Base-by-base conservation (phyloP, 768 basidiomycete genomes). In the Serendipita indica region DNA sequence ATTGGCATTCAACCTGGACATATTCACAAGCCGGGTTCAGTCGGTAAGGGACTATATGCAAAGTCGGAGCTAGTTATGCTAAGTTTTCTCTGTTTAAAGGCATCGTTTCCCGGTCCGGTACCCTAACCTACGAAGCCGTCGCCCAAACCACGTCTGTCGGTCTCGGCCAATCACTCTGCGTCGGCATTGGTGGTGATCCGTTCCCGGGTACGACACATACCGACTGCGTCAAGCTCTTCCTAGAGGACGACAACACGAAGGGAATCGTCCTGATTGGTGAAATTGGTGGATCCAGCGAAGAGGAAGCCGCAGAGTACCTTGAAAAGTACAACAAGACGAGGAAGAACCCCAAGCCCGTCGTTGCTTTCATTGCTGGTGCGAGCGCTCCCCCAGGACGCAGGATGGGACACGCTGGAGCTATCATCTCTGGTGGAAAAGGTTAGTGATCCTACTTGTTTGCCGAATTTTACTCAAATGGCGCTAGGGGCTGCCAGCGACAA, bases 201-300 rank as follows among this genome's bases (percentile, higher is more conserved):
- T 94, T 93, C 83, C 89, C 89, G 27, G 92, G 92, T 33, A 94
- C 96, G 3, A 87, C 91, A 67, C 93, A 97, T 69, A 70, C 96
- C 62, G 96, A 99, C 71, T 92, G 90, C 61, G 77, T 99, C 73
- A 97, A 92, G 70, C 81, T 98, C 60, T 90, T 98, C 78, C 81
- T 99, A 52, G 84, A 92, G 33, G 94, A 99, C 68, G 85, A 87
- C 59, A 83, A 84, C 60, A 98, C 96, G 1, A 82, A 97, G 73
- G 96, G 90, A 88, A 93, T 99, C 63, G 94, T 99, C 62, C 76
- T 98, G 62, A 99, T 99, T 65, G 96, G 96, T 61, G 96, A 99
- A 74, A 99, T 99, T 65, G 96, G 96, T 63, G 96, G 96, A 20
- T 86, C 89, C 5, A 96, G 97, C 94, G 96, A 99, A 73, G 96